phyloP scores from a whole-genome alignment of 306 rosid species.

The Inga leiocalycina region DNA sequence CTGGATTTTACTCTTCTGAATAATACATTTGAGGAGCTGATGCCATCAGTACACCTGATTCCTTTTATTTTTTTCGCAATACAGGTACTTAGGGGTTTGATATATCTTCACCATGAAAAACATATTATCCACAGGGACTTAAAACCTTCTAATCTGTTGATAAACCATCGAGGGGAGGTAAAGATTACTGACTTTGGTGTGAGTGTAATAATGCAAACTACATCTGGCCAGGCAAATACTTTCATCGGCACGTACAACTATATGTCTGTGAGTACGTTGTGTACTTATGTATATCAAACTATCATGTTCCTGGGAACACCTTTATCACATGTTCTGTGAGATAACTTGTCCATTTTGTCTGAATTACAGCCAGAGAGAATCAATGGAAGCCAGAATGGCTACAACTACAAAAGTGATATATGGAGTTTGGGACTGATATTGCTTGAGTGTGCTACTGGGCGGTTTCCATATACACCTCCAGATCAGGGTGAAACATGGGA shows the following conservation, averaged over 20 bases:
- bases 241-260: slow-evolving; percentile 86
- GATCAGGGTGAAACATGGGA: slow-evolving; percentile 74
- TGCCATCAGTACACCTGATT: background rate
- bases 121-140: slow-evolving; percentile 94
- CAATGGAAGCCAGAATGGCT: slow-evolving; percentile 44
- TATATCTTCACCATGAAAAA: slow-evolving; percentile 88
- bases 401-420: slow-evolving; percentile 87
- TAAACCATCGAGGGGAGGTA: slow-evolving; percentile 93
- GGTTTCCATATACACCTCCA: slow-evolving; percentile 87
- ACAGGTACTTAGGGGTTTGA: slow-evolving; percentile 84
- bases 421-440: slow-evolving; percentile 92
- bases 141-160: slow-evolving; percentile 85
- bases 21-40: background rate
- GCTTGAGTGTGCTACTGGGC: slow-evolving; percentile 88
- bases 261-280: slow-evolving; percentile 88
- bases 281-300: slow-evolving; percentile 5
- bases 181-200: slow-evolving; percentile 98
- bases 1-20: background rate
- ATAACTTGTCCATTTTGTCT: slow-evolving; percentile 21
- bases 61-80: slow-evolving; percentile 28
- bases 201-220: slow-evolving; percentile 77
- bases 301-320: slow-evolving; percentile 1
- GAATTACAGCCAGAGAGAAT: slow-evolving; percentile 92
- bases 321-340: background rate
- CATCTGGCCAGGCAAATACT: slow-evolving; percentile 88